Conservation (phyloP, 108 stramenopile species). For the Schizochytrium sp. region DNA sequence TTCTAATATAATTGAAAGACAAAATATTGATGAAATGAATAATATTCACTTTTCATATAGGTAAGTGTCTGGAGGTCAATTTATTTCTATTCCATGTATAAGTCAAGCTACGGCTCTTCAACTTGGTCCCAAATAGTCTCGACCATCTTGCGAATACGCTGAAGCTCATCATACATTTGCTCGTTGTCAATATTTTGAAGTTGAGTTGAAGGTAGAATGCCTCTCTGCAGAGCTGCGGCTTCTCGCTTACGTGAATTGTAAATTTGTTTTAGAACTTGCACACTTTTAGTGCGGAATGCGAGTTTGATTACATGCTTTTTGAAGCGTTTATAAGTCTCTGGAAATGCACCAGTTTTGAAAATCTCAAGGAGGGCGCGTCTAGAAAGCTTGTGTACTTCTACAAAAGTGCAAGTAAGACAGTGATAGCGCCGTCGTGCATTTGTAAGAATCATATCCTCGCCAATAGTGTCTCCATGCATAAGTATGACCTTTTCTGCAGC, state of each 20-base stretch:
- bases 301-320: constrained; percentile 55
- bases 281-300: constrained; percentile 46
- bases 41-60: too few species aligned
- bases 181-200: neutral
- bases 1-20: too few species aligned
- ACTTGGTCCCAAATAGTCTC: neutral
- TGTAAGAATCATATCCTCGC: constrained; percentile 36
- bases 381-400: constrained; percentile 25
- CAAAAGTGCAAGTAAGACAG: constrained; percentile 34
- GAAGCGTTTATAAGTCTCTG: constrained; percentile 10
- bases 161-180: neutral
- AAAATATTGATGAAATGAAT: too few species aligned
- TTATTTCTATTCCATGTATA: too few species aligned
- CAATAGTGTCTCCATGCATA: constrained; percentile 31
- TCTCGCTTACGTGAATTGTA: neutral
- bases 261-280: neutral
- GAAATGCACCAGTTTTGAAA: constrained; percentile 17
- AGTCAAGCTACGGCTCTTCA: neutral
- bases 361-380: constrained; percentile 12
- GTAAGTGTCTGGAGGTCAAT: too few species aligned
- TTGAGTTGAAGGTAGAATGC: neutral
- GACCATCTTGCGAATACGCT: neutral
- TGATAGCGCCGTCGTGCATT: constrained; percentile 36
- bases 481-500: constrained; percentile 59
- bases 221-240: neutral